Evolutionary conservation across 257 asterid species (phyloP), one percentile per base, ranked within the genome.

Genomic region (Cordia subcordata): DNA sequence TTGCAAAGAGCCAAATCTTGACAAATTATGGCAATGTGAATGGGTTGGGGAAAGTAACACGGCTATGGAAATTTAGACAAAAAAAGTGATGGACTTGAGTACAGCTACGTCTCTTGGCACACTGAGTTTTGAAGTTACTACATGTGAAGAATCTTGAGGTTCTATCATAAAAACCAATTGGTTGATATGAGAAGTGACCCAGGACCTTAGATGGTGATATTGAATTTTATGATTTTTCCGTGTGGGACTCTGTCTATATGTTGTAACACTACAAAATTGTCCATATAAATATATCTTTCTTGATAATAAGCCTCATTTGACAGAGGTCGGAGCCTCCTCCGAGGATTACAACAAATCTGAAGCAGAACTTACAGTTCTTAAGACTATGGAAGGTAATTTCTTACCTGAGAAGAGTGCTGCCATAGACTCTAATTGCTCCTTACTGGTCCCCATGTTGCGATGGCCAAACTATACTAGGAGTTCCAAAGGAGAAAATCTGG

Each of bases 311-410:
- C 39, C 56, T 68, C 19, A 17, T 53, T 57, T 58, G 10, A 32
- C 77, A 92, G 98, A 90, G 82, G 50, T 65, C 88, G 10, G 87
- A 86, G 64, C 80, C 83, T 35, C 85, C 96, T 77, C 96, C 93
- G 46, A 82, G 98, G 75, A 92, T 92, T 62, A 88, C 90, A n/a
- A 71, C 96, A 56, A 86, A 88, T 64, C 77, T 92, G 79, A 88
- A 88, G 88, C 98, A 86, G 77, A 92, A 81, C 77, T 75, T 92
- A 80, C 94, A 79, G 82, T 86, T 84, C 73, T 60, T 92, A 57
- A 86, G 56, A 71, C 58, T 84, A 68, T 86, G 94, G 90, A 88
- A 92, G 95, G 90, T 88, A 35, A 57, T 51, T 40, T 53, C 67
- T 51, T 47, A 39, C 63, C 60, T 47, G 11, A 22, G 54, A 55